These are phyloP conservation scores for Eucalyptus polybractea DNA, from an alignment of 345 rosid species.

Conservation along the genomic window DNA sequence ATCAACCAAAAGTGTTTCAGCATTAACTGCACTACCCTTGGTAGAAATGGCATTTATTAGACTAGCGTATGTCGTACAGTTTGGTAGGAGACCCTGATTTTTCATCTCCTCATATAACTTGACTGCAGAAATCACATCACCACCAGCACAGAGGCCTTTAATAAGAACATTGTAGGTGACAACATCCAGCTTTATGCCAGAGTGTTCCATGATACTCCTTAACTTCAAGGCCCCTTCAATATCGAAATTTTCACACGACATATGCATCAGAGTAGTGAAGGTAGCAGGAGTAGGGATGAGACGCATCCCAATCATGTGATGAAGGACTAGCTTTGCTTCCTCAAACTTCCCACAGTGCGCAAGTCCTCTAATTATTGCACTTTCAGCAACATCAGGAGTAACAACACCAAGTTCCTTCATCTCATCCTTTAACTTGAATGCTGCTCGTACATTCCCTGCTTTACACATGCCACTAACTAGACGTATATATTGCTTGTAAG, in stretches of 20 bases:
- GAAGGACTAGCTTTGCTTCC: constrained; percentile 49
- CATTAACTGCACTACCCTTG: neutral
- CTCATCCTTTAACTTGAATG: constrained; percentile 58
- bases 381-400: constrained; percentile 57
- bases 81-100: constrained; percentile 44
- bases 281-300: constrained; percentile 67
- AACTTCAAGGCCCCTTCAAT: constrained; percentile 41
- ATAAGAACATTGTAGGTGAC: constrained; percentile 70
- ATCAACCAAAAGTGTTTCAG: constrained; percentile 47
- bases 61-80: constrained; percentile 45
- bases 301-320: constrained; percentile 37
- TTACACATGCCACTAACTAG: constrained; percentile 62
- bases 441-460: constrained; percentile 42
- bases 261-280: constrained; percentile 69
- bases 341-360: constrained; percentile 75
- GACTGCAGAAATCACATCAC: constrained; percentile 38
- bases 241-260: constrained; percentile 36
- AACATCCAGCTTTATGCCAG: constrained; percentile 55
- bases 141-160: constrained; percentile 44
- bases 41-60: constrained; percentile 36
- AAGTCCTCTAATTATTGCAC: constrained; percentile 81
- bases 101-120: constrained; percentile 75
- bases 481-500: constrained; percentile 27
- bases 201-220: constrained; percentile 29
- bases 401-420: constrained; percentile 31